Conservation (phyloP, 2,329 filamentous ascomycete species). For the Pestalotiopsis sp. region DNA sequence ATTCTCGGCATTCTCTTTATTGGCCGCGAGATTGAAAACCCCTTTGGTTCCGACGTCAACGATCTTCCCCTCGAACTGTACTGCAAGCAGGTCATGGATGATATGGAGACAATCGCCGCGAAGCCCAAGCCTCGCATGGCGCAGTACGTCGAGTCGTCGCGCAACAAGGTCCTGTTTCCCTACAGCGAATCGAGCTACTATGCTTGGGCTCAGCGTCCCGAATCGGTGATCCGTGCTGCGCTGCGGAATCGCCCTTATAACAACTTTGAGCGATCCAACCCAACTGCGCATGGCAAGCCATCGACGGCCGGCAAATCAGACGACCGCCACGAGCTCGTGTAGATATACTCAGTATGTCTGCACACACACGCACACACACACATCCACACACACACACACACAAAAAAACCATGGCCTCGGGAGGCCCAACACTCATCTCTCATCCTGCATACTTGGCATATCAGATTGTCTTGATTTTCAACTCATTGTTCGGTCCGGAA, state of each 20-base stretch:
- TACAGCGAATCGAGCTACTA: slow-evolving; percentile 34
- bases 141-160: slow-evolving; percentile 48
- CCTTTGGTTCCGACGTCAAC: slow-evolving; percentile 83
- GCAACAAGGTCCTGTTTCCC: slow-evolving; percentile 56
- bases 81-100: slow-evolving; percentile 73
- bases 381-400: no score
- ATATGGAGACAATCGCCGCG: slow-evolving; percentile 74
- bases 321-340: background rate
- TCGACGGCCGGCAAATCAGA: background rate
- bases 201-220: slow-evolving; percentile 31
- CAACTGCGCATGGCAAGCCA: background rate
- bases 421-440: background rate
- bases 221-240: slow-evolving; percentile 27
- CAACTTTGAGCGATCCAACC: slow-evolving; percentile 4
- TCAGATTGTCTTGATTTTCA: background rate
- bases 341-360: background rate
- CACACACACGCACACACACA: no score
- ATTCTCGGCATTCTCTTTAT: slow-evolving; percentile 77
- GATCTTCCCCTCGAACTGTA: slow-evolving; percentile 77
- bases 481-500: background rate
- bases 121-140: slow-evolving; percentile 51
- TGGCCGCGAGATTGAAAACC: slow-evolving; percentile 82
- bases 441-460: background rate
- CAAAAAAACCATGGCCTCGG: background rate
- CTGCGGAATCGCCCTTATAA: slow-evolving; percentile 28